A percentile compares a stretch with the other conserved stretches of the same genome.
These are phyloP conservation scores for Silene latifolia DNA, from an alignment of 148 eudicot species.

Conservation along the genomic window DNA sequence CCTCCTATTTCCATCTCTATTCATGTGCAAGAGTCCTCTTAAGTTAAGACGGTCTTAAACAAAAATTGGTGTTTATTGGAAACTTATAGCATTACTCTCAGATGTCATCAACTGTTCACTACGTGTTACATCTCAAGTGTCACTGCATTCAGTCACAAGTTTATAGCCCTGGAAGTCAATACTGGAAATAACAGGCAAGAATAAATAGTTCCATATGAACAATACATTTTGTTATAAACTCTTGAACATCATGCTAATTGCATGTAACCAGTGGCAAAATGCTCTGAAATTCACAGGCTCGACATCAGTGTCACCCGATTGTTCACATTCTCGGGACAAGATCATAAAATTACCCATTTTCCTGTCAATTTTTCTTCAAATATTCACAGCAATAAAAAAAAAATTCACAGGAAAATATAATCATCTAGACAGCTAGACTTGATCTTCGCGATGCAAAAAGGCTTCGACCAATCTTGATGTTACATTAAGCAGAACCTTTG, in stretches of 20 bases:
- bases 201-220: not conserved
- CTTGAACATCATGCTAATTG: not conserved
- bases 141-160: no score
- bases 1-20: no score
- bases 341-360: not conserved
- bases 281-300: conserved; percentile 13
- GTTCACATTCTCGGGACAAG: not conserved
- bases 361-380: conserved; percentile 2
- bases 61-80: no score
- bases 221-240: not conserved
- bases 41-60: no score
- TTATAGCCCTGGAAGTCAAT: not conserved
- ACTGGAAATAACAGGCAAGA: not conserved
- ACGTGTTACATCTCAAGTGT: no score
- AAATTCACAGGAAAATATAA: not conserved
- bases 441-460: conserved; percentile 9
- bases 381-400: conserved; percentile 12
- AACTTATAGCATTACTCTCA: no score
- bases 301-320: not conserved
- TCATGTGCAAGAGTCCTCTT: no score
- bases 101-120: no score
- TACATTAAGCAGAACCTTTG: conserved; percentile 27
- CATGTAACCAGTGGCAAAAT: conserved; percentile 4
- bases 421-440: not conserved
- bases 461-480: not conserved